phyloP scores from a whole-genome alignment of 1,139 yeast species.

The Pichia sp. region DNA sequence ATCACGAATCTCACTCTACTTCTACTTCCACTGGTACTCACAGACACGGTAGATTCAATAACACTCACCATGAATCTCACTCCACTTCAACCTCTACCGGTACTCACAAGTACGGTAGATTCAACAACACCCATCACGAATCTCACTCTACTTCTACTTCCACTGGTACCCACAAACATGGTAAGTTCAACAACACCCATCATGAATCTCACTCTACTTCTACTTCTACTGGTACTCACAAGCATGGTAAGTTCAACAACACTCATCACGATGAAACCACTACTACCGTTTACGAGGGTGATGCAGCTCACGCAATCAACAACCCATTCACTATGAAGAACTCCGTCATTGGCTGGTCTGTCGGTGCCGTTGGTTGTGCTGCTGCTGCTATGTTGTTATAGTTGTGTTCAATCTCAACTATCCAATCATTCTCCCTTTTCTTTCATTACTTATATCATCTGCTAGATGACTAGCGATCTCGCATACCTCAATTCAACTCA shows the following conservation, averaged over 20 bases:
- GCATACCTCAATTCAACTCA: no score
- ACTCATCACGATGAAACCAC: conserved; percentile 26
- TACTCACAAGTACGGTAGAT: conserved; percentile 18
- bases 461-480: no score
- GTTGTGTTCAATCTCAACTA: conserved; percentile 1
- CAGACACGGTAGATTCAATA: conserved; percentile 41
- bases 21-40: conserved; percentile 34
- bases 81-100: conserved; percentile 26
- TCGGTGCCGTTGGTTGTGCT: conserved; percentile 23
- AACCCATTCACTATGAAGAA: conserved; percentile 15
- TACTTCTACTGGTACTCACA: conserved; percentile 35
- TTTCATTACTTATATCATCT: no score
- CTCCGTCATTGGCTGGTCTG: conserved; percentile 19
- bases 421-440: no score
- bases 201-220: conserved; percentile 27
- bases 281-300: conserved; percentile 15
- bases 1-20: conserved; percentile 10
- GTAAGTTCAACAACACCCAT: conserved; percentile 36
- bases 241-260: conserved; percentile 42
- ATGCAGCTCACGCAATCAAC: conserved; percentile 16
- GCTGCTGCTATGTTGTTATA: conserved; percentile 25
- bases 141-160: conserved; percentile 17
- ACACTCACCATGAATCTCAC: conserved; percentile 31
- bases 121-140: conserved; percentile 17
- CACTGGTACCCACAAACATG: conserved; percentile 29